Evolutionary conservation across 192 early-diverging fungal genomes (phyloP), one percentile per base, ranked within the genome.

Genomic region (Obelidium mucronatum): DNA sequence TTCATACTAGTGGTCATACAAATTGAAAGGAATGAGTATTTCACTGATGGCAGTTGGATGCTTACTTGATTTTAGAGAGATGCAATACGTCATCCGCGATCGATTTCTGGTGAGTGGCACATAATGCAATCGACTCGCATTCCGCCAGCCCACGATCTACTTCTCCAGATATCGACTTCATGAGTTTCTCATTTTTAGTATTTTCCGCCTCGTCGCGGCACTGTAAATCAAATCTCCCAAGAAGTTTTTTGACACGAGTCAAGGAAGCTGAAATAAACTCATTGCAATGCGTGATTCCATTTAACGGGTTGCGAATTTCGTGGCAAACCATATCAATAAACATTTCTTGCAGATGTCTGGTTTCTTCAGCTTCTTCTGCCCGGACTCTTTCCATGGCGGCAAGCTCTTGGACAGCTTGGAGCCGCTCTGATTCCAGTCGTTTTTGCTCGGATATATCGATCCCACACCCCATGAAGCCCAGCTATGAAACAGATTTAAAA

Each of bases 1-100:
- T 82, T 79, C 81, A 82, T 82, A 61, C 74, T 79, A 5, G 33
- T 40, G 64, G n/a, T 24, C 17, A 5, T 1, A 40, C 19, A 30
- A 33, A 15, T 5, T 62, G n/a, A n/a, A n/a, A n/a, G n/a, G n/a
- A n/a, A n/a, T n/a, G n/a, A n/a, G 52, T 70, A 63, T 2, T 66
- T 74, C 11, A 51, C 22, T 22, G 22, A 13, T 51, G 48, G 8
- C 8, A 51, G 22, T 51, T 51, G 8, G 8, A 19, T 48, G 19
- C 44, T 6, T 48, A 58, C 55, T 58, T 58, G 24, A 58, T 58
- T 24, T 58, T 58, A 8, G 55, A 58, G 17, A 58, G 26, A 24
- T 58, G 8, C 8, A 58, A 8, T 22, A 58, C 55, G 30, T 58
- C 55, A 26, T 58, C 30, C 24, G 24, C 8, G 17, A 58, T 31